These are phyloP conservation scores for Leptosphaerulina australis DNA, from an alignment of 2,329 filamentous ascomycete genomes.

Conservation along the genomic window DNA sequence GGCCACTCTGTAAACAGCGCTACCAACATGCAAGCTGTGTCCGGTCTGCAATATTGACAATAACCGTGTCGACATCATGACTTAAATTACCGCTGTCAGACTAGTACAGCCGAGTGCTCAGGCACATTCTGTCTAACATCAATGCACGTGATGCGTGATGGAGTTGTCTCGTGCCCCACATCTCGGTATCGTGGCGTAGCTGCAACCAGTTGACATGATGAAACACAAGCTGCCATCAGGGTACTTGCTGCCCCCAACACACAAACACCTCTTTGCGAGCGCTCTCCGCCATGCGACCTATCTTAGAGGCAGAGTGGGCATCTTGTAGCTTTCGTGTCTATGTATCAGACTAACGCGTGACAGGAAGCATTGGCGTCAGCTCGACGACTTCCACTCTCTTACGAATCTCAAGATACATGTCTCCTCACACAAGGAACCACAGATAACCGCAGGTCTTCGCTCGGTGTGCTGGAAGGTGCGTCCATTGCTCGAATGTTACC, in stretches of 20 bases:
- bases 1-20: not conserved
- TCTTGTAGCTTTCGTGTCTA: not conserved
- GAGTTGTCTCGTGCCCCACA: conserved; percentile 22
- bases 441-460: conserved; percentile 68
- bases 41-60: conserved; percentile 1
- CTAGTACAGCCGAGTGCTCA: not conserved
- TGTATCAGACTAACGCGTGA: conserved; percentile 20
- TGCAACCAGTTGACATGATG: conserved; percentile 24
- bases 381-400: conserved; percentile 46
- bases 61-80: not conserved
- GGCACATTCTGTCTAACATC: not conserved
- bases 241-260: conserved; percentile 32
- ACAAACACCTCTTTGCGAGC: conserved; percentile 8
- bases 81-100: not conserved
- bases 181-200: conserved; percentile 19
- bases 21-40: not conserved
- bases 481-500: not conserved
- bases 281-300: conserved; percentile 37
- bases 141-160: conserved; percentile 22
- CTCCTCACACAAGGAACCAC: conserved; percentile 44
- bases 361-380: conserved; percentile 46
- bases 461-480: conserved; percentile 91
- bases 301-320: conserved; percentile 44
- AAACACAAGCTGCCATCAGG: conserved; percentile 39
- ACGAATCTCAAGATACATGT: conserved; percentile 48